These are phyloP conservation scores for Colletotrichum limetticola DNA, from an alignment of 2,329 filamentous ascomycete species.

Conservation along the genomic window DNA sequence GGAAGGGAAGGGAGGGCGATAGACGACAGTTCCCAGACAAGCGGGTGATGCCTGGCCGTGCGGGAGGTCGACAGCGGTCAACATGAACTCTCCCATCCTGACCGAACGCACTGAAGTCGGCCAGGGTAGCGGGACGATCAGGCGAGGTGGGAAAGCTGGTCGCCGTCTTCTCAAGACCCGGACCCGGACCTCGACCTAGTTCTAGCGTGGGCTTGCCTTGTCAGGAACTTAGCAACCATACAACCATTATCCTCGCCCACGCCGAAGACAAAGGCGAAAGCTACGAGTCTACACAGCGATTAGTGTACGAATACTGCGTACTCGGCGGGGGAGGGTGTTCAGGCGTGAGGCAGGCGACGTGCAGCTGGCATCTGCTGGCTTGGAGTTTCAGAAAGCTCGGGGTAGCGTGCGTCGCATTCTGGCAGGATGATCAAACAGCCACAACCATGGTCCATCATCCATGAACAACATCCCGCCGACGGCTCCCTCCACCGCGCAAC, in stretches of 20 bases:
- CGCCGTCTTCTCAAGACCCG: conserved; percentile 4
- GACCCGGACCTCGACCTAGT: conserved; percentile 26
- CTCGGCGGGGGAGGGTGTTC: conserved; percentile 14
- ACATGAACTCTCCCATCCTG: conserved; percentile 20
- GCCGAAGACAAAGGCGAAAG: conserved; percentile 18
- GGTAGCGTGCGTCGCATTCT: conserved; percentile 32
- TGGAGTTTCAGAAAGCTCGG: conserved; percentile 36
- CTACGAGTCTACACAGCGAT: not conserved
- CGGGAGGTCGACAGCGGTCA: conserved; percentile 29
- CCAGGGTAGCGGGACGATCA: conserved; percentile 42
- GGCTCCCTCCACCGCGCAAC: conserved; percentile 17
- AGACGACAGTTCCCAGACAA: conserved; percentile 40
- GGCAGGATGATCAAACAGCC: conserved; percentile 36
- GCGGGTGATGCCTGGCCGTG: conserved; percentile 34
- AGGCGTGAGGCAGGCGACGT: conserved; percentile 19
- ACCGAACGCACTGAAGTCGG: conserved; percentile 27
- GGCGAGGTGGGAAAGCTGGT: conserved; percentile 34
- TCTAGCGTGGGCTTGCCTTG: conserved; percentile 28
- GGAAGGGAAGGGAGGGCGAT: conserved; percentile 16
- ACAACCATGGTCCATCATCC: conserved; percentile 28
- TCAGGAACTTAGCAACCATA: conserved; percentile 10
- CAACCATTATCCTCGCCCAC: conserved; percentile 21
- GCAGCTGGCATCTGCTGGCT: conserved; percentile 29
- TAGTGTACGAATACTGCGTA: not conserved
- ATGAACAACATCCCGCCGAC: conserved; percentile 18